phyloP scores from a whole-genome alignment of 1,284 basidiomycete species.

The Ustilago bromivora region DNA sequence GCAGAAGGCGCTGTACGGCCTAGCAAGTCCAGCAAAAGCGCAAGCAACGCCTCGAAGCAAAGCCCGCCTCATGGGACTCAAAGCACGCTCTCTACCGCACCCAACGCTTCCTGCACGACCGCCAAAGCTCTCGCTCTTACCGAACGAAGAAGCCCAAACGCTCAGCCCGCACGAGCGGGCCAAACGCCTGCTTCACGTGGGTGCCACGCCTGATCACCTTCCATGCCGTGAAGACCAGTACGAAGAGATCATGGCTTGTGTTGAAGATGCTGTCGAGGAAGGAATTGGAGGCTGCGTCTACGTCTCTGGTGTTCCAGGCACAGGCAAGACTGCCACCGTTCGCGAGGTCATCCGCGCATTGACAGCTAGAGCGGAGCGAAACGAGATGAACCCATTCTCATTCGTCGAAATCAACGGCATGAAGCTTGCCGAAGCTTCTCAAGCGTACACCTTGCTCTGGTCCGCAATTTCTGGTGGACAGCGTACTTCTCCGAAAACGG shows the following conservation, averaged over 20 bases:
- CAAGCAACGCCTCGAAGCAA: slow-evolving; percentile 48
- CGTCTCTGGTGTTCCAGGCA: slow-evolving; percentile 90
- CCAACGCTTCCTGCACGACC: slow-evolving; percentile 55
- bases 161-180: slow-evolving; percentile 61
- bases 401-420: slow-evolving; percentile 99
- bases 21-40: slow-evolving; percentile 45
- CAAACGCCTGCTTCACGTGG: slow-evolving; percentile 82
- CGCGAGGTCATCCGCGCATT: slow-evolving; percentile 86
- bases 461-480: slow-evolving; percentile 55
- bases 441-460: slow-evolving; percentile 67
- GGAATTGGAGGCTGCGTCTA: slow-evolving; percentile 95
- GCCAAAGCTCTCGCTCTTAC: slow-evolving; percentile 50
- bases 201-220: slow-evolving; percentile 87
- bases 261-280: slow-evolving; percentile 88
- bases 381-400: slow-evolving; percentile 92
- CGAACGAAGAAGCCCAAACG: slow-evolving; percentile 29
- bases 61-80: slow-evolving; percentile 46
- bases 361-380: slow-evolving; percentile 40
- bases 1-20: slow-evolving; percentile 28
- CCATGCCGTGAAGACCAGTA: slow-evolving; percentile 93
- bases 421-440: slow-evolving; percentile 71
- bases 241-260: slow-evolving; percentile 79
- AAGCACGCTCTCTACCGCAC: slow-evolving; percentile 39
- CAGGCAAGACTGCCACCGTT: slow-evolving; percentile 91
- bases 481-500: slow-evolving; percentile 57